Percentiles rank a stretch among this genome's conserved stretches.
These are phyloP conservation scores for Wickerhamiella nectarea DNA, from an alignment of 805 yeast genomes.

Conservation along the genomic window DNA sequence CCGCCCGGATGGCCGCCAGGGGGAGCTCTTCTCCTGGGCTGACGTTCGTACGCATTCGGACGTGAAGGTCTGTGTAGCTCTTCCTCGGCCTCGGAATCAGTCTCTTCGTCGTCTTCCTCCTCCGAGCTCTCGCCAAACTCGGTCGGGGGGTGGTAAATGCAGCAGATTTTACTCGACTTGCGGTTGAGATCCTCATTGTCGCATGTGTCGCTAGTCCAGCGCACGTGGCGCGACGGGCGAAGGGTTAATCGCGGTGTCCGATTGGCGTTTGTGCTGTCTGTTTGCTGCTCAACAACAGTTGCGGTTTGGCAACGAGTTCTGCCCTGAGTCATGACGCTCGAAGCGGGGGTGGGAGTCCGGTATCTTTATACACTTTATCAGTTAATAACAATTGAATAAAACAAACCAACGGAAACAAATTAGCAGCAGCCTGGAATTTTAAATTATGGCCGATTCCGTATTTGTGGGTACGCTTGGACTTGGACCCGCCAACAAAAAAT, in stretches of 20 bases:
- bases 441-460: too few species aligned
- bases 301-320: too few species aligned
- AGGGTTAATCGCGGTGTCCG: not conserved
- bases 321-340: not conserved
- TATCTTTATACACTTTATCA: too few species aligned
- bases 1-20: too few species aligned
- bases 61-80: slow-evolving; percentile 25
- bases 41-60: slow-evolving; percentile 82
- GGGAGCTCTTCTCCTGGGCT: slow-evolving; percentile 36
- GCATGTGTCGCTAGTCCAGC: slow-evolving; percentile 75
- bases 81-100: slow-evolving; percentile 27
- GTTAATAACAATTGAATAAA: too few species aligned
- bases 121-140: slow-evolving; percentile 29
- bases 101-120: slow-evolving; percentile 22
- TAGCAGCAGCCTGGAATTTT: too few species aligned
- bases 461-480: too few species aligned
- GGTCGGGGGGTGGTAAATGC: slow-evolving; percentile 33
- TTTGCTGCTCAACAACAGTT: too few species aligned
- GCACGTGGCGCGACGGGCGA: slow-evolving; percentile 37
- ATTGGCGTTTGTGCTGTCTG: slow-evolving; percentile 2
- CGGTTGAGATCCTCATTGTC: slow-evolving; percentile 83
- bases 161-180: slow-evolving; percentile 86
- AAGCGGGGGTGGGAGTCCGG: too few species aligned
- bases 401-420: too few species aligned
- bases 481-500: too few species aligned